Conservation (phyloP, 352 stramenopile genomes). For the Pythium plurisporium region DNA sequence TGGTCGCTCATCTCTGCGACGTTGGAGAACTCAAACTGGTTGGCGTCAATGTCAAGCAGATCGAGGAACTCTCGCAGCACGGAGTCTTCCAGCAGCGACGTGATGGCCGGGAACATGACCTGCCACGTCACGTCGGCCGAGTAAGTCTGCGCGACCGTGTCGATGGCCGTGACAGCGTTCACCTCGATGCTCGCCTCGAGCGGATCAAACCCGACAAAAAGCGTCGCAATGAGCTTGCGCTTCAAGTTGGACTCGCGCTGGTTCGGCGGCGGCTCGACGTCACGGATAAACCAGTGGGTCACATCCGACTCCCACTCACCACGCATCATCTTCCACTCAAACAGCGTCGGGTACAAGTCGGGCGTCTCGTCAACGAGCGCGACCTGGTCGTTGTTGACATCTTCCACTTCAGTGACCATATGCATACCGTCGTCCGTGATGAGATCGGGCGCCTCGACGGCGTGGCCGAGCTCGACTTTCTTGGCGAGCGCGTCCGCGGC, state of each 20-base stretch:
- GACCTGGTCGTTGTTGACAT: not conserved
- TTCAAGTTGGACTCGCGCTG: not conserved
- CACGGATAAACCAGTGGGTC: slow-evolving; percentile 52
- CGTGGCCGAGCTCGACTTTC: slow-evolving; percentile 27
- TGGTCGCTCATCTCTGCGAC: slow-evolving; percentile 18
- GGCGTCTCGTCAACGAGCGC: not conserved
- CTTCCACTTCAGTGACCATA: not conserved
- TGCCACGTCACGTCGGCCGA: slow-evolving; percentile 32
- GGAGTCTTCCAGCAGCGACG: slow-evolving; percentile 25
- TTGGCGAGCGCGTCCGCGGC: slow-evolving; percentile 38
- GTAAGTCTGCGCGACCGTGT: slow-evolving; percentile 30
- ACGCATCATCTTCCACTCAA: slow-evolving; percentile 62
- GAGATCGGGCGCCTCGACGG: not conserved
- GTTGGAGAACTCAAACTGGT: slow-evolving; percentile 33
- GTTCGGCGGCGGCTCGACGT: slow-evolving; percentile 27
- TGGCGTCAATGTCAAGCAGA: slow-evolving; percentile 26
- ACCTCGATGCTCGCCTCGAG: slow-evolving; percentile 24
- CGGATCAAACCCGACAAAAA: slow-evolving; percentile 24
- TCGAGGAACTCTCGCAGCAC: slow-evolving; percentile 31
- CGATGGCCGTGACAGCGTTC: slow-evolving; percentile 24
- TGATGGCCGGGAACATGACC: slow-evolving; percentile 23
- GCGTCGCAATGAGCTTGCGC: slow-evolving; percentile 13
- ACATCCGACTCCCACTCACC: slow-evolving; percentile 33
- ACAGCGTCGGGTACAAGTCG: slow-evolving; percentile 27
- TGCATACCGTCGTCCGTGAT: not conserved